Evolutionary conservation across 2,329 filamentous ascomycete genomes (phyloP).

Genomic region (Lasiodiplodia theobromae): DNA sequence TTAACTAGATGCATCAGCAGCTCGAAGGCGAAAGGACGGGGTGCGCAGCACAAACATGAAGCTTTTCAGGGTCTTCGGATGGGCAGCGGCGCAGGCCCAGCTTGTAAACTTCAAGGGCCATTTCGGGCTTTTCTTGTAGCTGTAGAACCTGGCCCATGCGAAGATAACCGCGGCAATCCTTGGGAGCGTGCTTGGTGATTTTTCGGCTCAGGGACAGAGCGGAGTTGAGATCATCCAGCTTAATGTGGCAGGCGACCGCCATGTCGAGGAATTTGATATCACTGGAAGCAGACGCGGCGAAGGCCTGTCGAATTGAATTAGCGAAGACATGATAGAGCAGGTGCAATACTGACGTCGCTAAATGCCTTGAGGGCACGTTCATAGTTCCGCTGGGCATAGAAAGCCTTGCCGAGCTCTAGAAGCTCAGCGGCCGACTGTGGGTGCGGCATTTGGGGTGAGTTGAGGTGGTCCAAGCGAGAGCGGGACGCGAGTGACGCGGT

Average conservation of each 20-base stretch:
- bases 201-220: slow-evolving; percentile 64
- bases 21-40: neutral
- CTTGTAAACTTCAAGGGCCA: slow-evolving; percentile 63
- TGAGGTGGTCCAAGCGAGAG: neutral
- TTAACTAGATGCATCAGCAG: slow-evolving; percentile 33
- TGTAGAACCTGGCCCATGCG: slow-evolving; percentile 59
- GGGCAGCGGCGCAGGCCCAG: slow-evolving; percentile 58
- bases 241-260: slow-evolving; percentile 63
- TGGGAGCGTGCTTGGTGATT: slow-evolving; percentile 60
- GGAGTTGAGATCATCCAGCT: slow-evolving; percentile 57
- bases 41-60: slow-evolving; percentile 37
- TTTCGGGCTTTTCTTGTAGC: slow-evolving; percentile 58
- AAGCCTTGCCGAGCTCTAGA: slow-evolving; percentile 43
- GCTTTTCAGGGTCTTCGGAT: slow-evolving; percentile 36
- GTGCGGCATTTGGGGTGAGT: slow-evolving; percentile 37
- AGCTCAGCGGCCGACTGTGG: slow-evolving; percentile 45
- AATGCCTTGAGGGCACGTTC: slow-evolving; percentile 45
- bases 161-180: slow-evolving; percentile 60
- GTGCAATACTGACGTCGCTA: slow-evolving; percentile 32
- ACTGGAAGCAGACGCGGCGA: slow-evolving; percentile 35
- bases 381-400: slow-evolving; percentile 47
- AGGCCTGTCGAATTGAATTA: slow-evolving; percentile 11
- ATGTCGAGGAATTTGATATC: slow-evolving; percentile 58
- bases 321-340: neutral
- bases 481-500: slow-evolving; percentile 10